Evolutionary conservation across 768 basidiomycete genomes (phyloP), one percentile per base, ranked within the genome.

Genomic region (Serpula lacrymans): DNA sequence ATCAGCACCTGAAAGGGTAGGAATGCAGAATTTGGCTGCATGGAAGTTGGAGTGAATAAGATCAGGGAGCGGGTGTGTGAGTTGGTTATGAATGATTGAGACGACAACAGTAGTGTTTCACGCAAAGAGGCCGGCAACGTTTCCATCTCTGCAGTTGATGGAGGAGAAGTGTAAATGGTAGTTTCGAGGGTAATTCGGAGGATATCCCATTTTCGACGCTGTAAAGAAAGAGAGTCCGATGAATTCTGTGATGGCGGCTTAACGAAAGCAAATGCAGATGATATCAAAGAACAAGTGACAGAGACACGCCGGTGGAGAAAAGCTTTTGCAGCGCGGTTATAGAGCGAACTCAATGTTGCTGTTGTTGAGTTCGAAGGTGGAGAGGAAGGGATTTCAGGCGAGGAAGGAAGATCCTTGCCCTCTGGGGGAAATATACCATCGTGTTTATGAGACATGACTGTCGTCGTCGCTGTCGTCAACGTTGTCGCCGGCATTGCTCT

Each of bases 171-270:
- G 53, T 84, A 88, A 20, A 86, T 62, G 1, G 82, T 87, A 1
- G 82, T 78, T 56, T 91, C 88, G 40, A 89, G 72, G 0, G 88
- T 91, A 47, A 92, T 83, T 18, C 89, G 75, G 6, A 92, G 78
- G 41, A 92, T 79, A 53, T 92, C 88, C 89, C 89, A 92, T 65
- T 89, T 90, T 41, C 81, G 71, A 13, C 88, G 78, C 34, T 70
- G 65, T 16, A 73, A 63, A 41, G 72, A 67, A 4, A 78, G 67
- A 3, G 51, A 34, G 43, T 80, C 80, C 29, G 52, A 48, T 0
- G 40, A 41, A 5, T 51, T 57, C 5, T 43, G 39, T 10, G 58
- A 51, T 5, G 67, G 77, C 3, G 69, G 67, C 12, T 56, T 70
- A 46, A 92, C 53, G 23, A 86, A 60, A 7, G 75, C 54, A 57